Evolutionary conservation across 306 rosid species (phyloP), one percentile per base, ranked within the genome.

Genomic region (Morella rubra): DNA sequence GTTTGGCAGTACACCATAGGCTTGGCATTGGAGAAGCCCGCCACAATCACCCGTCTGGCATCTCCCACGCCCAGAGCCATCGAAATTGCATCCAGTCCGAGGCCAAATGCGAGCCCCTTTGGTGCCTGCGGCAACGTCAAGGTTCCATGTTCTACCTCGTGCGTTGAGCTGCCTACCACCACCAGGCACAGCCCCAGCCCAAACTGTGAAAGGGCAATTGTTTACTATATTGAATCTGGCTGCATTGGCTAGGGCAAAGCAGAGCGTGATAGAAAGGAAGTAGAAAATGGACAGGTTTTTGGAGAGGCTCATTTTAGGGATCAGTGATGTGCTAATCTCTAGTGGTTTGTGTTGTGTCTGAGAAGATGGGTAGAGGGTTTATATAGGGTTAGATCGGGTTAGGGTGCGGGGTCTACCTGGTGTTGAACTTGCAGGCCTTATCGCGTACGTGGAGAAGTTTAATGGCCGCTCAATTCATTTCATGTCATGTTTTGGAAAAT

Each of bases 1-100:
- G n/a, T n/a, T n/a, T n/a, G n/a, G n/a, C n/a, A n/a, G n/a, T n/a
- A n/a, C n/a, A n/a, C n/a, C n/a, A n/a, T n/a, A n/a, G n/a, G n/a
- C n/a, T n/a, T n/a, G n/a, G n/a, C n/a, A n/a, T n/a, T n/a, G n/a
- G n/a, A n/a, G n/a, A n/a, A n/a, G n/a, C n/a, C n/a, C n/a, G n/a
- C n/a, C n/a, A n/a, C n/a, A 93, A 27, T 90, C 97, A 0, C 96
- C 96, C 0, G 96, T 90, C 12, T 68, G 44, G 42, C 97, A 92
- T 0, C 24, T 77, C 3, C 96, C 92, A 0, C 46, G 71, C 1
- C 96, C 93, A 0, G 71, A 53, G 0, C 59, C 70, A 49, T 90
- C 87, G 19, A 90, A 90, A 55, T 73, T 86, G 90, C 97, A 90
- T 9, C 81, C 80, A 44, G 96, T 90, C 24, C 96, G 87, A 1